phyloP scores from a whole-genome alignment of 768 basidiomycete genomes.

The Panus rudis region DNA sequence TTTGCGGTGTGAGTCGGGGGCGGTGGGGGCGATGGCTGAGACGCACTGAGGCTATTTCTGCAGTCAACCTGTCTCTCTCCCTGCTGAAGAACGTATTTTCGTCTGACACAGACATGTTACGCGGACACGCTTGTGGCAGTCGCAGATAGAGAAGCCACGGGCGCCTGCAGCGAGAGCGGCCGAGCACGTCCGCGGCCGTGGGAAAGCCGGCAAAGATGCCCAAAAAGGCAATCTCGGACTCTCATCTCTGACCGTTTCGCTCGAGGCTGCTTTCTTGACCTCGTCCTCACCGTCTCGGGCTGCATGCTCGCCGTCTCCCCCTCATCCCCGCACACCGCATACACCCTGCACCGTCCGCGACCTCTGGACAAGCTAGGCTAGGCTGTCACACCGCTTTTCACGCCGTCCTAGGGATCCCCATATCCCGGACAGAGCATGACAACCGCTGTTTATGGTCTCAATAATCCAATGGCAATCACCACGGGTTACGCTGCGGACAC shows the following conservation, averaged over 20 bases:
- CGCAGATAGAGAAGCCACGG: too few species aligned
- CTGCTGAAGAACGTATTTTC: conserved; percentile 64
- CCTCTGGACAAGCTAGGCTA: too few species aligned
- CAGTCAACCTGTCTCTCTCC: conserved; percentile 67
- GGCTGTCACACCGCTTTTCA: too few species aligned
- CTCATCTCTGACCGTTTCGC: conserved; percentile 4
- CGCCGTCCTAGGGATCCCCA: too few species aligned
- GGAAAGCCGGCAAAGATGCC: conserved; percentile 1
- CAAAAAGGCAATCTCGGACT: conserved; percentile 4
- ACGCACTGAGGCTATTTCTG: conserved; percentile 65
- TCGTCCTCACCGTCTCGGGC: neutral
- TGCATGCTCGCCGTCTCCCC: neutral
- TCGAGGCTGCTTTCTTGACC: too few species aligned
- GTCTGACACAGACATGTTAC: too few species aligned
- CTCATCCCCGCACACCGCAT: neutral
- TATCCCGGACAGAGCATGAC: conserved; percentile 5
- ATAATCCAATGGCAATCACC: conserved; percentile 4
- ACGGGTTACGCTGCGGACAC: neutral
- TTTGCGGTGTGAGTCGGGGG: conserved; percentile 19
- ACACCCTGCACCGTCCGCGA: neutral
- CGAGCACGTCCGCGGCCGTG: conserved; percentile 2
- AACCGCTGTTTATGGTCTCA: conserved; percentile 5
- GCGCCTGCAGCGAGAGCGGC: too few species aligned
- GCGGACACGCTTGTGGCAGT: too few species aligned
- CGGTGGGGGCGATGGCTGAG: neutral